phyloP scores from a whole-genome alignment of 371 early-diverging fungal species.

The Globomyces sp. region DNA sequence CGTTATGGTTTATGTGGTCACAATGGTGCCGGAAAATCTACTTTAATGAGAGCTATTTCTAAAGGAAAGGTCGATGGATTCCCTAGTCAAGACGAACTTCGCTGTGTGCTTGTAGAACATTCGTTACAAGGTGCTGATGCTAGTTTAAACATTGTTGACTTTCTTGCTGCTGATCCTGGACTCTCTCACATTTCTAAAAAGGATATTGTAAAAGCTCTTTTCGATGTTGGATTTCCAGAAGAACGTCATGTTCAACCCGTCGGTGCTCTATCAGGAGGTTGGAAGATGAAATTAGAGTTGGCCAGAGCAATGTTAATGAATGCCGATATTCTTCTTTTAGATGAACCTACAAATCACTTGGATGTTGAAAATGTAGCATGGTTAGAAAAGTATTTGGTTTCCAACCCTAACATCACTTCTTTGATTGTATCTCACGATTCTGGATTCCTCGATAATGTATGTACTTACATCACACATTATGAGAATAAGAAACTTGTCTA shows the following conservation, averaged over 20 bases:
- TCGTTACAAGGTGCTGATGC: slow-evolving; percentile 72
- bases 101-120: slow-evolving; percentile 75
- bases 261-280: slow-evolving; percentile 77
- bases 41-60: slow-evolving; percentile 81
- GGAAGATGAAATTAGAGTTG: slow-evolving; percentile 86
- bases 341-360: slow-evolving; percentile 93
- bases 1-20: slow-evolving; percentile 82
- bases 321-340: slow-evolving; percentile 82
- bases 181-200: slow-evolving; percentile 46
- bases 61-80: slow-evolving; percentile 74
- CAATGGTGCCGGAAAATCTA: slow-evolving; percentile 88
- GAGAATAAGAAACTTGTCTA: slow-evolving; percentile 74
- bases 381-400: slow-evolving; percentile 76
- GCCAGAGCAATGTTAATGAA: slow-evolving; percentile 79
- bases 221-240: slow-evolving; percentile 64
- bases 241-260: slow-evolving; percentile 59
- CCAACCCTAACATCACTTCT: slow-evolving; percentile 68
- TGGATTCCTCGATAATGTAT: slow-evolving; percentile 81
- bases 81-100: slow-evolving; percentile 67
- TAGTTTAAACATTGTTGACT: slow-evolving; percentile 64
- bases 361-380: slow-evolving; percentile 79
- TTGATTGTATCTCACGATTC: slow-evolving; percentile 91
- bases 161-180: slow-evolving; percentile 36
- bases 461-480: slow-evolving; percentile 80
- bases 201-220: slow-evolving; percentile 59